Conservation (phyloP, 83 land plant genomes). For the Isoetes engelmannii region DNA sequence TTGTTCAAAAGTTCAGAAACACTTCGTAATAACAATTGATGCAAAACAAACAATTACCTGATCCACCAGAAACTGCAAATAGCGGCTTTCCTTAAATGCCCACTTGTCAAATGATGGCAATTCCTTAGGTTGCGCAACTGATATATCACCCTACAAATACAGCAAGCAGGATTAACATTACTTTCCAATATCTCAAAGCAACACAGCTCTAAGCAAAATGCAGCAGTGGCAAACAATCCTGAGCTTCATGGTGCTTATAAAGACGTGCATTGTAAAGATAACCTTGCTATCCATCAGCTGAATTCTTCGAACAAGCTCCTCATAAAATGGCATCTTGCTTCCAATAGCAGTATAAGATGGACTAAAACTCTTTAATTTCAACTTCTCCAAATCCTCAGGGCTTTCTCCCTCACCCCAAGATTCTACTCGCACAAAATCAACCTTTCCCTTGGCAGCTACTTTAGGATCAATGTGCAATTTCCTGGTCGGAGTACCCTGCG, state of each 20-base stretch:
- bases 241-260: background rate
- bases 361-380: slow-evolving; percentile 44
- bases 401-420: slow-evolving; percentile 36
- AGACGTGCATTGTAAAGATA: background rate
- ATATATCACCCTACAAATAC: slow-evolving; percentile 32
- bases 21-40: background rate
- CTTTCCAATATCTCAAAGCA: no score
- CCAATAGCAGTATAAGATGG: slow-evolving; percentile 31
- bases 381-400: slow-evolving; percentile 26
- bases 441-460: slow-evolving; percentile 43
- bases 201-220: no score
- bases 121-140: slow-evolving; percentile 30
- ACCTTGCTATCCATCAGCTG: slow-evolving; percentile 47
- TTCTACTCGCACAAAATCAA: slow-evolving; percentile 46
- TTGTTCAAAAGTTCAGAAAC: background rate
- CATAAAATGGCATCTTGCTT: slow-evolving; percentile 32
- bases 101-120: slow-evolving; percentile 44
- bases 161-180: no score
- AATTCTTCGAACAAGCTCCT: slow-evolving; percentile 37
- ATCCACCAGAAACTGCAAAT: slow-evolving; percentile 41
- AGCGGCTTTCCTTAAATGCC: slow-evolving; percentile 30
- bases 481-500: background rate
- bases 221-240: background rate
- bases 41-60: slow-evolving; percentile 23
- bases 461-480: slow-evolving; percentile 35